These are phyloP conservation scores for Dionaea muscipula DNA, from an alignment of 179 eudicot genomes.

Conservation along the genomic window DNA sequence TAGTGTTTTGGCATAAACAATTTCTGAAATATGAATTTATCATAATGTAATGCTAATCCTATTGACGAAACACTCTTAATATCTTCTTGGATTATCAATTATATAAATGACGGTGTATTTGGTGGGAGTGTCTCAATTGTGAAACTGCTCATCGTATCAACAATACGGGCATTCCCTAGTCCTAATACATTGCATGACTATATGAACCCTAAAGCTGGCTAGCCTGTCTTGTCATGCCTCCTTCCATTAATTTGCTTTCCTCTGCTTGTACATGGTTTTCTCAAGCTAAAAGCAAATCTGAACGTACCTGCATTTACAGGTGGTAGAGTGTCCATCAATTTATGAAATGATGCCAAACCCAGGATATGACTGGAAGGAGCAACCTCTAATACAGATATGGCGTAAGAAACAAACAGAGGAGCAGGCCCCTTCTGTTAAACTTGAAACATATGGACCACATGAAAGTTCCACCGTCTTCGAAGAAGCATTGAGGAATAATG, in stretches of 20 bases:
- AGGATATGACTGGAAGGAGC: slow-evolving; percentile 58
- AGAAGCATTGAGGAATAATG: slow-evolving; percentile 74
- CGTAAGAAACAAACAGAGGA: slow-evolving; percentile 32
- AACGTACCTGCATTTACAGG: slow-evolving; percentile 21
- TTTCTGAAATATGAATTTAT: no score
- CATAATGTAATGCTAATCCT: no score
- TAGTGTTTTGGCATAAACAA: no score
- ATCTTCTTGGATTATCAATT: no score
- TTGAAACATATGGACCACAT: slow-evolving; percentile 56
- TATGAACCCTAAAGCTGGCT: no score
- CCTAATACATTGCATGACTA: no score
- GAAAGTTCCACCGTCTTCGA: slow-evolving; percentile 47
- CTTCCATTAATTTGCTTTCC: neutral
- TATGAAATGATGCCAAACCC: slow-evolving; percentile 94
- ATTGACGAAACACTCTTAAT: no score
- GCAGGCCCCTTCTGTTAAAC: slow-evolving; percentile 28
- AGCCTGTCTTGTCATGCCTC: neutral
- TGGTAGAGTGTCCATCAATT: slow-evolving; percentile 85
- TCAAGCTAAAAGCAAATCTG: neutral
- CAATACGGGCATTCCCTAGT: no score
- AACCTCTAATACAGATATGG: slow-evolving; percentile 72
- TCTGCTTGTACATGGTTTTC: neutral
- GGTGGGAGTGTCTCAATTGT: no score
- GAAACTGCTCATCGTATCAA: no score
- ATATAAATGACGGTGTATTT: no score